Conservation (phyloP, 305 asterid species). For the Plantago coronopus region DNA sequence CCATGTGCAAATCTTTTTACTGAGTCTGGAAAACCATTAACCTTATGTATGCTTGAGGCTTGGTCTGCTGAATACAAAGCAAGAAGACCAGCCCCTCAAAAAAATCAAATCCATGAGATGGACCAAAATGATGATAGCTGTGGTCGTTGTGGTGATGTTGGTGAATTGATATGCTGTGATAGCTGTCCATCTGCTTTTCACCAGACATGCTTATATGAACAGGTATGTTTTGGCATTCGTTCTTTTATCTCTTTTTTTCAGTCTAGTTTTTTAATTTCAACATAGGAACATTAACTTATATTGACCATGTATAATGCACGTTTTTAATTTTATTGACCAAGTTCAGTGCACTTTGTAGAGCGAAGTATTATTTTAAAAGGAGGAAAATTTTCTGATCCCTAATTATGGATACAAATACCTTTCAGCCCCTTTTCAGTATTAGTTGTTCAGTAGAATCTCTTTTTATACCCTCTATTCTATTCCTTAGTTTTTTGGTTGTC, state of each 20-base stretch:
- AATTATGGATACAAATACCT: too few relatives aligned
- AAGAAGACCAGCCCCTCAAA: slow-evolving; percentile 51
- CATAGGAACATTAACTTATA: too few relatives aligned
- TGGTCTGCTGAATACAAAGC: slow-evolving; percentile 94
- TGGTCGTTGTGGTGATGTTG: slow-evolving; percentile 96
- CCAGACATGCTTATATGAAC: slow-evolving; percentile 78
- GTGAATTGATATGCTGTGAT: slow-evolving; percentile 94
- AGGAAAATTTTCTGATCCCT: too few relatives aligned
- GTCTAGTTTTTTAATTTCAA: background rate
- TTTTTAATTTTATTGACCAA: too few relatives aligned
- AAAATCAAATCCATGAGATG: slow-evolving; percentile 47
- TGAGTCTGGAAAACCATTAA: slow-evolving; percentile 80
- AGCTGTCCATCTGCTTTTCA: slow-evolving; percentile 98
- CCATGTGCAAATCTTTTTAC: slow-evolving; percentile 70
- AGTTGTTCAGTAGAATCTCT: too few relatives aligned
- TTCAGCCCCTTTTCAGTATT: too few relatives aligned
- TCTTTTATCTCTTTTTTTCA: slow-evolving; percentile 4
- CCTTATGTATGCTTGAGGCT: slow-evolving; percentile 90
- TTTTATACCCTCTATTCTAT: too few relatives aligned
- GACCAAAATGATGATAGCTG: slow-evolving; percentile 98
- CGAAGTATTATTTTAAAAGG: too few relatives aligned
- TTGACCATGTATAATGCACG: too few relatives aligned
- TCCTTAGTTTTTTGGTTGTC: too few relatives aligned
- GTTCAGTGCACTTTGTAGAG: too few relatives aligned
- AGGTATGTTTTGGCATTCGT: slow-evolving; percentile 47